These are phyloP conservation scores for Ophiocordyceps robertsii DNA, from an alignment of 2,329 filamentous ascomycete species.

Conservation along the genomic window DNA sequence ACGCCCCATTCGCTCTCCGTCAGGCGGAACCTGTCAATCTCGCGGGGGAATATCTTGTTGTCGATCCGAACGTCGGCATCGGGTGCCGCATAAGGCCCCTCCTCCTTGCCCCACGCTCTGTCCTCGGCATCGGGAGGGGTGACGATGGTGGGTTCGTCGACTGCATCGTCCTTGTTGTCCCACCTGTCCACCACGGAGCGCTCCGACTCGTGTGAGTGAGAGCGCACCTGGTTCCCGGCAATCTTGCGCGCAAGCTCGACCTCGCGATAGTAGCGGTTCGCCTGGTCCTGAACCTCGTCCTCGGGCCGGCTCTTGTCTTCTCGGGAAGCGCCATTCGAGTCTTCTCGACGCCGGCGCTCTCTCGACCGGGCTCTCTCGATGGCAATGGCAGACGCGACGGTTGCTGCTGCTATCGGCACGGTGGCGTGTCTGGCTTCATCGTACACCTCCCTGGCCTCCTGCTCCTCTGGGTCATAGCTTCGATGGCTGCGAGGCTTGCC, in stretches of 20 bases:
- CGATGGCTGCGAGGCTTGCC: conserved; percentile 8
- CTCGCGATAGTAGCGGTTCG: conserved; percentile 44
- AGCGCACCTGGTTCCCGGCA: conserved; percentile 38
- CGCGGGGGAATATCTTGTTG: conserved; percentile 39
- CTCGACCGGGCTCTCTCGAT: conserved; percentile 24
- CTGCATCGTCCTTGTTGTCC: conserved; percentile 21
- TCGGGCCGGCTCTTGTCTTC: conserved; percentile 10
- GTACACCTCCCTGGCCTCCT: conserved; percentile 28
- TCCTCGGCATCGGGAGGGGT: conserved; percentile 40
- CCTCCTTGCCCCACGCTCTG: conserved; percentile 19
- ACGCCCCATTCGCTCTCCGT: conserved; percentile 8
- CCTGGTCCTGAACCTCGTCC: conserved; percentile 39
- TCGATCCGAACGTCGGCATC: conserved; percentile 53
- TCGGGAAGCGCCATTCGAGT: conserved; percentile 20
- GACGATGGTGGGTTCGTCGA: conserved; percentile 31
- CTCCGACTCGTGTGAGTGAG: conserved; percentile 36
- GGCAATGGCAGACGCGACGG: conserved; percentile 32
- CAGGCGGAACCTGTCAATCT: conserved; percentile 26
- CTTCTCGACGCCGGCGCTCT: conserved; percentile 16
- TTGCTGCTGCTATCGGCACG: conserved; percentile 31
- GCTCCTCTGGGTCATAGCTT: conserved; percentile 23
- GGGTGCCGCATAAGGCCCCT: conserved; percentile 41
- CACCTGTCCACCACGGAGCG: conserved; percentile 43
- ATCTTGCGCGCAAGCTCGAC: conserved; percentile 38
- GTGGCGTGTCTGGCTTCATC: conserved; percentile 34